Evolutionary conservation across 2,329 filamentous ascomycete species (phyloP), one percentile per base, ranked within the genome.

Genomic region (Penicillium sp.): DNA sequence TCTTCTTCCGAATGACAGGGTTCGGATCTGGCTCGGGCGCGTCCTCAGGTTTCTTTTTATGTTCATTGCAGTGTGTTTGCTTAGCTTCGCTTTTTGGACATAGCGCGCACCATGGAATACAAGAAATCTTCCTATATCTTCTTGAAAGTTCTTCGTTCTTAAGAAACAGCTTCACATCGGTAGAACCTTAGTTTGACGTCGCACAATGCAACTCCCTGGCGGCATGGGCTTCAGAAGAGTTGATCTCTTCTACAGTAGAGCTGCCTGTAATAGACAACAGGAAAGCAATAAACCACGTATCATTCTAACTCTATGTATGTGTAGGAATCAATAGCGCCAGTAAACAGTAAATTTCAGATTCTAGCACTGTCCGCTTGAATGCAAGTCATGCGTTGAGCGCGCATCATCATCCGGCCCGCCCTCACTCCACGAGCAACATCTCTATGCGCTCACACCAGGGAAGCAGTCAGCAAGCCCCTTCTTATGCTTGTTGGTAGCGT

Each of bases 401-500:
- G 28, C 28, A 42, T 28, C 20, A 28, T 52, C 35, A 5, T 28
- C 49, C 34, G 6, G 31, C 48, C n/a, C 31, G 48, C 20, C 7
- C 12, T 17, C 47, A 8, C 20, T 12, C 5, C 47, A 49, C n/a
- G 28, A 20, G 28, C 35, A 39, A 20, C 49, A 12, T 25, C 6
- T 37, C 49, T 47, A 64, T 54, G 50, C 56, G 58, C 48, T 62
- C 22, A 69, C 49, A 48, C 61, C 62, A 15, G 87, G 87, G 78
- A 93, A 93, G 79, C 90, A 92, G 43, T 91, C 88, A 53, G 82
- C 74, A 31, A 91, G 80, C 43, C 83, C 82, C 81, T 91, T 91
- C 81, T 79, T 88, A 81, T 93, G 90, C 82, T 91, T 92, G 79
- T 91, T 91, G 64, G 78, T 73, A 63, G 90, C 88, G 76, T 93